Percentiles rank a stretch among this genome's conserved stretches.
Evolutionary conservation across 2,329 filamentous ascomycete species (phyloP).

Genomic region (Exophiala spinifera): DNA sequence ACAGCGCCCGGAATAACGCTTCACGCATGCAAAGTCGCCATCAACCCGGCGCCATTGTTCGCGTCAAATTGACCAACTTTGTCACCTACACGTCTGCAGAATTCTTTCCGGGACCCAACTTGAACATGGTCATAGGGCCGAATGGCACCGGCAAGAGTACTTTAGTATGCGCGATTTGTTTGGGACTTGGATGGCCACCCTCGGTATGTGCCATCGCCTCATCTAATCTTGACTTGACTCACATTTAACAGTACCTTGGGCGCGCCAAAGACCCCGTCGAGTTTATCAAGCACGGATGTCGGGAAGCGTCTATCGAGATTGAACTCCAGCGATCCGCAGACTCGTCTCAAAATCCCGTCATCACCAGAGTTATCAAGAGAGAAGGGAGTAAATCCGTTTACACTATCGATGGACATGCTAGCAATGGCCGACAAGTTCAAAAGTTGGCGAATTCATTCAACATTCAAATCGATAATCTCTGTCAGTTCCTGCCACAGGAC

Average conservation of each 20-base stretch:
- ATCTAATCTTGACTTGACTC: constrained; percentile 1
- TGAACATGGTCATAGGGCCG: constrained; percentile 99
- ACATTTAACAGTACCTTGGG: constrained; percentile 62
- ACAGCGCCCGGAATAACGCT: not conserved
- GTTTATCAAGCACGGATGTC: constrained; percentile 86
- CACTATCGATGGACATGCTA: constrained; percentile 66
- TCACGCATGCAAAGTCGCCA: constrained; percentile 26
- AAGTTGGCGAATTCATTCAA: constrained; percentile 67
- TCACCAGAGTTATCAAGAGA: constrained; percentile 72
- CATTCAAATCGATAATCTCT: constrained; percentile 96
- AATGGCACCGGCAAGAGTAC: constrained; percentile 98
- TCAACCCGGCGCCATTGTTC: constrained; percentile 80
- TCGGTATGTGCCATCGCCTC: constrained; percentile 41
- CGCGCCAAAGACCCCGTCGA: constrained; percentile 80
- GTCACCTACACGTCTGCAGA: constrained; percentile 93
- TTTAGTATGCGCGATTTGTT: constrained; percentile 90
- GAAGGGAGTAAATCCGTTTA: constrained; percentile 82
- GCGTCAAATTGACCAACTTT: constrained; percentile 82
- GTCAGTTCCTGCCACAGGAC: constrained; percentile 95
- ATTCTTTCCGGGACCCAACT: constrained; percentile 82
- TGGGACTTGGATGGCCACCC: constrained; percentile 82
- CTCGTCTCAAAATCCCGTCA: constrained; percentile 61
- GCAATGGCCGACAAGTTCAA: constrained; percentile 62
- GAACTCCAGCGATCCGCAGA: constrained; percentile 64
- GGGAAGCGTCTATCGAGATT: constrained; percentile 79